Percentiles rank a stretch among this genome's conserved stretches.
phyloP scores from a whole-genome alignment of 306 rosid species.

The Medicago truncatula region DNA sequence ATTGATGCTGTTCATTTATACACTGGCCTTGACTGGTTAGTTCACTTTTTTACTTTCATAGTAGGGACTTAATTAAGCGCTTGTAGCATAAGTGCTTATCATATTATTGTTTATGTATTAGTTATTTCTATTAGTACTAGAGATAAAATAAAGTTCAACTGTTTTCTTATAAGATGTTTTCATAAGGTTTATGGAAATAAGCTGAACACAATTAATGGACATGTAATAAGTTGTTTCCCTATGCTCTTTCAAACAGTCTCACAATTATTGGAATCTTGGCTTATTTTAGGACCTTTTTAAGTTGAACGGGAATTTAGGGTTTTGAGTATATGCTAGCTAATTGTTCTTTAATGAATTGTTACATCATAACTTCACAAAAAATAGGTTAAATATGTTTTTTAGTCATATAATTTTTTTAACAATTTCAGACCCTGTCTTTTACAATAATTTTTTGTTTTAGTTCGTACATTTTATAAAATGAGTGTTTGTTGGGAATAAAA shows the following conservation, averaged over 20 bases:
- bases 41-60: not conserved
- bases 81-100: not conserved
- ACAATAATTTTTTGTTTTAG: no score
- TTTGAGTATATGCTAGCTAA: constrained; percentile 28
- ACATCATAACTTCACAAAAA: not conserved
- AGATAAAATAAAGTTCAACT: not conserved
- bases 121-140: no score
- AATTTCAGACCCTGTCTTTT: no score
- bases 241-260: no score
- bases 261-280: constrained; percentile 5
- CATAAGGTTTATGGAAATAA: no score
- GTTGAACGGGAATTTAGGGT: constrained; percentile 17
- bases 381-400: no score
- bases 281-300: constrained; percentile 27
- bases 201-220: no score
- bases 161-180: not conserved
- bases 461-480: not conserved
- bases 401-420: no score
- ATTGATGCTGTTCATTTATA: constrained; percentile 73
- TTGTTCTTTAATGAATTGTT: constrained; percentile 22
- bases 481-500: not conserved
- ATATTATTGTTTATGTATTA: not conserved
- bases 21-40: constrained; percentile 87
- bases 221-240: no score
- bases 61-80: not conserved